A percentile compares a stretch with the other conserved stretches of the same genome.
These are phyloP conservation scores for Oryza longistaminata DNA, from an alignment of 176 grass and related monocot species.

Conservation along the genomic window DNA sequence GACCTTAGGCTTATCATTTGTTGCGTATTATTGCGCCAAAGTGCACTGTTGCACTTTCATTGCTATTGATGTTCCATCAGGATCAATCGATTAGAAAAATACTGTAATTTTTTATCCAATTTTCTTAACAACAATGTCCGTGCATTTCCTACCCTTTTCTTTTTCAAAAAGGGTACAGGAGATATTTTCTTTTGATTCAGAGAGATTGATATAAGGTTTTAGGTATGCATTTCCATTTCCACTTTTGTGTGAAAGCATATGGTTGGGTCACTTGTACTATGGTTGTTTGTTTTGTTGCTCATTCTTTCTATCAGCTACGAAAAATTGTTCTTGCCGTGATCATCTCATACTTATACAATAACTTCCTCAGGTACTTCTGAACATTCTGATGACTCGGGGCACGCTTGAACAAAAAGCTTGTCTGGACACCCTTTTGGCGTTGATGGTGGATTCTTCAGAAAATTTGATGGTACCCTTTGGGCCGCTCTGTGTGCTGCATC, in stretches of 20 bases:
- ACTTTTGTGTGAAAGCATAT: neutral
- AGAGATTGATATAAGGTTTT: neutral
- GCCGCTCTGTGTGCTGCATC: neutral
- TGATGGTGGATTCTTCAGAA: slow-evolving; percentile 45
- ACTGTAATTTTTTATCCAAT: neutral
- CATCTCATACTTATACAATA: neutral
- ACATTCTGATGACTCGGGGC: slow-evolving; percentile 49
- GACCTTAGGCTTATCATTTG: neutral
- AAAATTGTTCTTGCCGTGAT: neutral
- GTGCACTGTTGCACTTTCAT: neutral
- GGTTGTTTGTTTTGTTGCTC: neutral
- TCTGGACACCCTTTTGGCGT: slow-evolving; percentile 55
- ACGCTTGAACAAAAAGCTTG: slow-evolving; percentile 53
- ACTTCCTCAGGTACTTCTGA: slow-evolving; percentile 47
- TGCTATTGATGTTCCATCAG: neutral
- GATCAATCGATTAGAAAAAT: neutral
- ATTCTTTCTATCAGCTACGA: neutral
- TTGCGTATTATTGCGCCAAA: neutral
- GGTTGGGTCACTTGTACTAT: neutral
- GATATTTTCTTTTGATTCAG: neutral
- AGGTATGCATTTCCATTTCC: neutral
- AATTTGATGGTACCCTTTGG: slow-evolving; percentile 46
- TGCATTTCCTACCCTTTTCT: neutral
- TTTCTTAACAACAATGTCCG: neutral
- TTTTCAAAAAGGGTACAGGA: neutral